phyloP scores from a whole-genome alignment of 768 basidiomycete genomes.

The Tylopilus balloui region DNA sequence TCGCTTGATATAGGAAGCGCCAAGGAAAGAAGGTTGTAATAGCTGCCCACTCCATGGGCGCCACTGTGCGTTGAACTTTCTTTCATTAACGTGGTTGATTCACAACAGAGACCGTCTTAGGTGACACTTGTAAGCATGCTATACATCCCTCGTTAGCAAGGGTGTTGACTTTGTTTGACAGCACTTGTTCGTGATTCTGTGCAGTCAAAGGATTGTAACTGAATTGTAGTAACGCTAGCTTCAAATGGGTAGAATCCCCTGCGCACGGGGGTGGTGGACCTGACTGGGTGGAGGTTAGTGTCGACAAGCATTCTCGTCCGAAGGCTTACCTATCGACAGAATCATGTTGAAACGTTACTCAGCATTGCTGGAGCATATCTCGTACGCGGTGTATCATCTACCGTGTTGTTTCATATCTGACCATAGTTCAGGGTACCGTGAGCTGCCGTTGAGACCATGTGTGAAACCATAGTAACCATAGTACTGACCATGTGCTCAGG shows the following conservation, averaged over 20 bases:
- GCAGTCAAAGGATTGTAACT: not conserved
- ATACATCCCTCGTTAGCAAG: not conserved
- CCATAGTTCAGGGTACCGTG: constrained; percentile 61
- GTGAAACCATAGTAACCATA: not conserved
- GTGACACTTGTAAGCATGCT: constrained; percentile 41
- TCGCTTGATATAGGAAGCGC: constrained; percentile 43
- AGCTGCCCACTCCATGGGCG: constrained; percentile 84
- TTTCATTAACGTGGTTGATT: not conserved
- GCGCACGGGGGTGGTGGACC: constrained; percentile 76
- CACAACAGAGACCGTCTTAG: constrained; percentile 41
- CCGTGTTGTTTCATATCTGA: not conserved
- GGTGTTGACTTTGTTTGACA: constrained; percentile 28
- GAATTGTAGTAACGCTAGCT: constrained; percentile 39
- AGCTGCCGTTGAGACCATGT: constrained; percentile 22
- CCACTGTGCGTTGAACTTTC: constrained; percentile 48
- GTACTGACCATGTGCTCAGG: constrained; percentile 37
- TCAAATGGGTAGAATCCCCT: constrained; percentile 96
- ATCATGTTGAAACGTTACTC: constrained; percentile 82
- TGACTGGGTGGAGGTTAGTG: constrained; percentile 81
- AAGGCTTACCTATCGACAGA: constrained; percentile 35
- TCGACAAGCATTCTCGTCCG: not conserved
- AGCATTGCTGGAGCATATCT: constrained; percentile 85
- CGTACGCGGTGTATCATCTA: constrained; percentile 37
- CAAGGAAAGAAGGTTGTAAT: constrained; percentile 79
- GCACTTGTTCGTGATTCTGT: constrained; percentile 72